Conservation (phyloP, 2,329 filamentous ascomycete species). For the Xylariaceae sp. region DNA sequence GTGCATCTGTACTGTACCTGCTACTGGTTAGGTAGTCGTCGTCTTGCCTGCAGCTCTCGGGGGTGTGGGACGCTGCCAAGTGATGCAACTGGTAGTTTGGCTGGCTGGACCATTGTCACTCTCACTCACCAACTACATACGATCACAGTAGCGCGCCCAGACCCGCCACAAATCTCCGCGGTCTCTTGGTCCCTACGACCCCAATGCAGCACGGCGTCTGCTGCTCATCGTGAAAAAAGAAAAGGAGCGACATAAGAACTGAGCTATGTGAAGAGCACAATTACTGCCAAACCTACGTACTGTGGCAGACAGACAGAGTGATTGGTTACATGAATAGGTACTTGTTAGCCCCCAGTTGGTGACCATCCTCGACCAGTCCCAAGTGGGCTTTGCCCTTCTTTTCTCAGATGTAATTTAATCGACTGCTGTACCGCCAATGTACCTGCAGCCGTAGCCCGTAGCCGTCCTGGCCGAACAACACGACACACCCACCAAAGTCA, state of each 20-base stretch:
- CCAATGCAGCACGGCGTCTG: slow-evolving; percentile 28
- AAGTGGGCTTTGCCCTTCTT: slow-evolving; percentile 36
- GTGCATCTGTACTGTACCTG: no score
- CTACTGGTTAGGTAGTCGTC: no score
- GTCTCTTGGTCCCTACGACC: slow-evolving; percentile 23
- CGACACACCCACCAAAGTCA: slow-evolving; percentile 25
- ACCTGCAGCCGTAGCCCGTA: slow-evolving; percentile 37
- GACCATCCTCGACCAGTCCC: slow-evolving; percentile 40
- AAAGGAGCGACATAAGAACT: slow-evolving; percentile 29
- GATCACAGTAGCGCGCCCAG: slow-evolving; percentile 30
- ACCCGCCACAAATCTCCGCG: slow-evolving; percentile 32
- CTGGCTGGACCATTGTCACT: slow-evolving; percentile 27
- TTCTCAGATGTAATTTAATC: slow-evolving; percentile 41
- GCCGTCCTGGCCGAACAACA: slow-evolving; percentile 36
- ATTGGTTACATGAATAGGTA: slow-evolving; percentile 26
- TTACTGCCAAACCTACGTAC: slow-evolving; percentile 26
- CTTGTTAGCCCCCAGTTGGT: slow-evolving; percentile 31
- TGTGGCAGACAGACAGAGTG: neutral
- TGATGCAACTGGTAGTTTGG: slow-evolving; percentile 24
- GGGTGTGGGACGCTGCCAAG: slow-evolving; percentile 22
- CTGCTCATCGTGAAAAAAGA: slow-evolving; percentile 26
- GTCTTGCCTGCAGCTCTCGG: slow-evolving; percentile 27
- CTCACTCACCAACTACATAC: slow-evolving; percentile 13
- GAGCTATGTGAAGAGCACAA: slow-evolving; percentile 23
- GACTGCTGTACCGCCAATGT: slow-evolving; percentile 43